Conservation (phyloP, 2,329 filamentous ascomycete genomes). For the Aspergillus ochraceoroseus region DNA sequence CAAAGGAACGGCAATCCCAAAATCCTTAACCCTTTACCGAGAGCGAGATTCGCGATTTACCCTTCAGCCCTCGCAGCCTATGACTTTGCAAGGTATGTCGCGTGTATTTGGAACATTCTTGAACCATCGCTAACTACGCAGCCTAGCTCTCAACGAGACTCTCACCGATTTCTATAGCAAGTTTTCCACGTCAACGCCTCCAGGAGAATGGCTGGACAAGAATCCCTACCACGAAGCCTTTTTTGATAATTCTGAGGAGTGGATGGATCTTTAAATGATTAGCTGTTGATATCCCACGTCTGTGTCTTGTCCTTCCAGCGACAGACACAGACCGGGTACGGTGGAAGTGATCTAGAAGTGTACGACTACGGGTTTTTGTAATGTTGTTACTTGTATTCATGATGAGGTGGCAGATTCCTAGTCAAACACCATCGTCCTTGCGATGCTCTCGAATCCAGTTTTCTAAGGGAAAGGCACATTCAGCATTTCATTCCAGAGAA, state of each 20-base stretch:
- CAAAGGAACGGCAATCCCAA: slow-evolving; percentile 4
- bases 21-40: background rate
- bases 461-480: too few species aligned
- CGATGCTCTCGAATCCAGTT: too few species aligned
- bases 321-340: too few species aligned
- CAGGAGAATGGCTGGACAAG: slow-evolving; percentile 1
- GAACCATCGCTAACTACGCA: background rate
- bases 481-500: too few species aligned
- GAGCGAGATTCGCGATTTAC: slow-evolving; percentile 1
- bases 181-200: background rate
- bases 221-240: slow-evolving; percentile 1
- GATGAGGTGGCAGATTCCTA: too few species aligned
- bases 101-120: background rate
- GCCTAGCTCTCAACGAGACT: background rate
- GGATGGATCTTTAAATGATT: background rate
- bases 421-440: too few species aligned
- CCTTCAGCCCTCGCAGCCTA: slow-evolving; percentile 1
- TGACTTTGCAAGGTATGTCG: slow-evolving; percentile 2
- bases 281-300: too few species aligned
- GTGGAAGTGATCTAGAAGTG: too few species aligned
- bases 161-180: slow-evolving; percentile 1
- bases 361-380: too few species aligned
- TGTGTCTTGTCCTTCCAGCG: too few species aligned
- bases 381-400: too few species aligned
- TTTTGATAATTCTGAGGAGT: slow-evolving; percentile 3